These are phyloP conservation scores for Sarocladium brachiariae DNA, from an alignment of 2,329 filamentous ascomycete genomes.

Conservation along the genomic window DNA sequence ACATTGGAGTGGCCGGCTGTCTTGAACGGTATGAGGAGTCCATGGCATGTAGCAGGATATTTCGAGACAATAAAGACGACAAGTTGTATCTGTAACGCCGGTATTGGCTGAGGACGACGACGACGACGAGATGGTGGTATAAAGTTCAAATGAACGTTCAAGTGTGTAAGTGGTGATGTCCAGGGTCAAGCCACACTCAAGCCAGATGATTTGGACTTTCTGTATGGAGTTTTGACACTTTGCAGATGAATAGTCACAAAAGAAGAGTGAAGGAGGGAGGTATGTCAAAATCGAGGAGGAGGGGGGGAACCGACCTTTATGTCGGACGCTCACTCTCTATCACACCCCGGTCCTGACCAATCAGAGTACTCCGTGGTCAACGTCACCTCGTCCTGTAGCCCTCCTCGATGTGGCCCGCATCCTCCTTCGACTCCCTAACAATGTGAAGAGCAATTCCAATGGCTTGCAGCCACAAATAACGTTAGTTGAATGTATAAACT, in stretches of 20 bases:
- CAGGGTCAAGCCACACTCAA: background rate
- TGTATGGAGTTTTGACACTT: background rate
- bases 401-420: slow-evolving; percentile 4
- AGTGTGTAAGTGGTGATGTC: background rate
- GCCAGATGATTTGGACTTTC: background rate
- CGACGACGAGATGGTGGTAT: background rate
- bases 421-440: background rate
- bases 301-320: slow-evolving; percentile 8
- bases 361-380: slow-evolving; percentile 7
- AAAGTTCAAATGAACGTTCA: background rate
- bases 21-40: no score
- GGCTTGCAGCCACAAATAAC: background rate
- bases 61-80: no score
- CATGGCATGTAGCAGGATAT: no score
- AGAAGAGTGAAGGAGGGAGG: slow-evolving; percentile 6
- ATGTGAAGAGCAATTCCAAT: background rate
- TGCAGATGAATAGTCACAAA: background rate
- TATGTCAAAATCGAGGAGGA: slow-evolving; percentile 3
- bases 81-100: no score
- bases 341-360: slow-evolving; percentile 7
- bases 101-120: no score
- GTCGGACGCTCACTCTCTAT: background rate
- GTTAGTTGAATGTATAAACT: background rate
- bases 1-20: no score
- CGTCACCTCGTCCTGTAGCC: slow-evolving; percentile 5